Evolutionary conservation across 2,329 filamentous ascomycete species (phyloP), one percentile per base, ranked within the genome.

Genomic region (Teratosphaeria zuluensis): DNA sequence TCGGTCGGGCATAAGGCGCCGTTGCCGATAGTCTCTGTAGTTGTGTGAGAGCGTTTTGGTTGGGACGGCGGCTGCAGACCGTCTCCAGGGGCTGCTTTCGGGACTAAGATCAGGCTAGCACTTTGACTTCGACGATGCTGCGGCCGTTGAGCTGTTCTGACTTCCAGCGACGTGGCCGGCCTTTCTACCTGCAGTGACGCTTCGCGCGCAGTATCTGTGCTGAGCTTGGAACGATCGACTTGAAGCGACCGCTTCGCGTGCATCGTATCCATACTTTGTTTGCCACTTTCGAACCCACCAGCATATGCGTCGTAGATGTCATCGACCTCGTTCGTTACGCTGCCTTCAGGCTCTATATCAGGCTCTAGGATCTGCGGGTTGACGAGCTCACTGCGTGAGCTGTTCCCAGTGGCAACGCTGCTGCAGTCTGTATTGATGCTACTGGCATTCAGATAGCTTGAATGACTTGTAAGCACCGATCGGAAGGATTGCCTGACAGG

Each of bases 351-450:
- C 19, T 68, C 65, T 8, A 76, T 75, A 48, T 62, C 57, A n/a
- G 63, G 63, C 57, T 66, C 64, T 1, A 71, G 84, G n/a, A 21
- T 21, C n/a, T 48, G 42, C n/a, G 42, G 42, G 73, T 89, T 86
- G 57, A 90, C 73, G 80, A 80, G 62, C 78, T 94, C 75, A 76
- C 79, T 87, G 56, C 86, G 80, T 1, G 88, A 91, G 76, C 88
- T 95, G 61, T 84, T 84, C 65, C 89, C 90, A 3, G 90, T 94
- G 63, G 87, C 72, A 55, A 94, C 80, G 69, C 91, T 96, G 72
- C 89, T 95, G 61, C 89, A 82, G 69, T 92, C 89, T 1, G 90
- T 95, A n/a, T 81, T 81, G 62, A 81, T 82, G 12, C 77, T 73
- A 56, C 82, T 81, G 6, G 77, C 69, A 51, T 81, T 81, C 55